Conservation (phyloP, 1,284 basidiomycete species). For the Taiwanofungus camphoratus region DNA sequence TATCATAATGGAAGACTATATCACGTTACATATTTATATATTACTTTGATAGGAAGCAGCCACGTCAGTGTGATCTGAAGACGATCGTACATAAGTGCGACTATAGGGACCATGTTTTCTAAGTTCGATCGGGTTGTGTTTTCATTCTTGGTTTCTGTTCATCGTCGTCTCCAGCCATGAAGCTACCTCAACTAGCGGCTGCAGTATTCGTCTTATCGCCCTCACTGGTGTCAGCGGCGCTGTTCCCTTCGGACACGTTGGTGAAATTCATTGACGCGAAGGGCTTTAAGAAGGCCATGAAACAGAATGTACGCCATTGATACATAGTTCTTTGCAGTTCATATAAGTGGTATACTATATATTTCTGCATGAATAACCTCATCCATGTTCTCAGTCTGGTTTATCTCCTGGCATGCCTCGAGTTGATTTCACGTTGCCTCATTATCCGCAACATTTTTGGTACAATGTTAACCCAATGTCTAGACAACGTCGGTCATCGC, state of each 20-base stretch:
- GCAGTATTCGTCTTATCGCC: constrained; percentile 37
- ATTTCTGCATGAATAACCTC: neutral
- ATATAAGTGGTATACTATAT: neutral
- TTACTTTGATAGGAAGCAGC: no score
- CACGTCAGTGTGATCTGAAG: no score
- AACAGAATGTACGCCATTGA: constrained; percentile 56
- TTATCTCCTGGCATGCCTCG: neutral
- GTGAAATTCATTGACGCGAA: constrained; percentile 76
- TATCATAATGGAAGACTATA: no score
- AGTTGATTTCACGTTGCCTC: neutral
- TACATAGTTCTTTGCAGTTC: neutral
- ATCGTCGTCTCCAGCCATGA: constrained; percentile 22
- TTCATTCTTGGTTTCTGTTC: no score
- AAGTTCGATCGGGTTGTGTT: no score
- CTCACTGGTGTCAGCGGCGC: constrained; percentile 57
- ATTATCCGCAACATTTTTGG: neutral
- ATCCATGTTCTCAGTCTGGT: no score
- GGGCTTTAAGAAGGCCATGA: constrained; percentile 70
- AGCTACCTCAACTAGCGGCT: constrained; percentile 26
- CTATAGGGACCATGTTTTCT: no score
- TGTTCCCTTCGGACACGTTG: constrained; percentile 64
- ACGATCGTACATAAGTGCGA: no score
- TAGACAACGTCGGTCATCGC: constrained; percentile 78
- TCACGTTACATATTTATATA: no score
- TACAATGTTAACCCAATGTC: constrained; percentile 4